Evolutionary conservation across 768 basidiomycete species (phyloP).

Genomic region (Boletus sp.): DNA sequence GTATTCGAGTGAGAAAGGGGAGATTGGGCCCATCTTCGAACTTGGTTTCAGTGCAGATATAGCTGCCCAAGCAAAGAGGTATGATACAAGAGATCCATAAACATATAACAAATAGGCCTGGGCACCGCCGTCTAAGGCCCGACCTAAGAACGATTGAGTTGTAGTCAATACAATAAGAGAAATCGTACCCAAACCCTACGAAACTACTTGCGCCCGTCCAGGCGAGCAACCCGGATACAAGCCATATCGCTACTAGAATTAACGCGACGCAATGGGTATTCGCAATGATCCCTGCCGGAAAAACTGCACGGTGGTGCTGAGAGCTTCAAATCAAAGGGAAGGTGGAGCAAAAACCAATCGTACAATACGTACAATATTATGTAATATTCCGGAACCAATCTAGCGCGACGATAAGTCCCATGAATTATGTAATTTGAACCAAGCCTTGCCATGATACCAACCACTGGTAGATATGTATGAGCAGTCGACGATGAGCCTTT

Average conservation of each 20-base stretch:
- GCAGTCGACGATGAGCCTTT: too few species aligned
- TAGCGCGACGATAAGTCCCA: too few species aligned
- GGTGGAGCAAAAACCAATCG: slow-evolving; percentile 32
- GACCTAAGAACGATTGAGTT: slow-evolving; percentile 17
- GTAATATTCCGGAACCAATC: slow-evolving; percentile 95
- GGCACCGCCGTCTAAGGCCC: slow-evolving; percentile 48
- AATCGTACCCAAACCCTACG: slow-evolving; percentile 80
- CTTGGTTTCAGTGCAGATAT: slow-evolving; percentile 87
- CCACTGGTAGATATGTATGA: too few species aligned
- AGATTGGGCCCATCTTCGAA: slow-evolving; percentile 27
- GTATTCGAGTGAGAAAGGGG: neutral
- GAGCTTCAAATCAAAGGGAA: neutral
- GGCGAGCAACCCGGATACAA: slow-evolving; percentile 75
- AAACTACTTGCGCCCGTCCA: slow-evolving; percentile 98
- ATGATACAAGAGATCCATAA: slow-evolving; percentile 84
- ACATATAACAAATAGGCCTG: slow-evolving; percentile 88
- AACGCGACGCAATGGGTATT: slow-evolving; percentile 89
- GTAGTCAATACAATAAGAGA: neutral
- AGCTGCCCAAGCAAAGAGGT: slow-evolving; percentile 93
- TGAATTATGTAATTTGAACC: too few species aligned
- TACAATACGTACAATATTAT: too few species aligned
- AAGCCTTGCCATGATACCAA: too few species aligned
- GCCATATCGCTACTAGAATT: slow-evolving; percentile 84
- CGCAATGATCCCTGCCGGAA: slow-evolving; percentile 87
- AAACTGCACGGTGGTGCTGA: slow-evolving; percentile 53